Base-by-base conservation (phyloP, 1,284 basidiomycete genomes). In the Vanrija sp. region DNA sequence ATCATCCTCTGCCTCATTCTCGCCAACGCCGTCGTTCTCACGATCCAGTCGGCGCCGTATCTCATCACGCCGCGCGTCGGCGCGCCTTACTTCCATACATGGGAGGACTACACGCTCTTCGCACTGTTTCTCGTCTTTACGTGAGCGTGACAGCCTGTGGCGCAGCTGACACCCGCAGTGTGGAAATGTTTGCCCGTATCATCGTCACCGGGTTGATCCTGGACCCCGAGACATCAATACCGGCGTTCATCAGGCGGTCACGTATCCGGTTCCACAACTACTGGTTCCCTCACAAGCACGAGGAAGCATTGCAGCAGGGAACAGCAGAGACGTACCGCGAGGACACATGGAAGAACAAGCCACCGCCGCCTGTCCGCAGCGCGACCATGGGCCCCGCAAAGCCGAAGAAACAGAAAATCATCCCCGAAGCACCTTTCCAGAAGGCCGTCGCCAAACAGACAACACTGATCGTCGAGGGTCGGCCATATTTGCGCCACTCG, bases 131-230 rank as follows among this genome's bases (percentile, higher is more conserved):
- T 85, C 62, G 66, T 91, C 62, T 98, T 93, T 80, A 94, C 92
- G 85, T 89, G 76, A 67, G 89, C 85, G 15, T 34, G 38, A 0
- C 21, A 51, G 61, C 18, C 63, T 34, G 12, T 12, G 34, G 34
- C 34, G 19, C 10, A 51, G 28, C 44, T 46, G 38, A 52, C 38
- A 12, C 34, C 34, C 28, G 10, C 61, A 91, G 90, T 5, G 57
- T 96, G 40, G 95, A 98, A 78, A 85, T 89, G 52, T 80, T 89
- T 58, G 90, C 90, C 42, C 86, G 94, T 21, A 93, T 96, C 71
- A 84, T 91, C 66, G 89, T 95, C 25, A 92, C 90, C 12, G 95
- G 95, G 16, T 83, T 98, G 62, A 73, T 98, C 25, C 82, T 97
- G 56, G 93, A 97, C 71, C 92, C 94, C 9, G 87, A 91, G 60